A percentile compares a stretch with the other conserved stretches of the same genome.
phyloP scores from a whole-genome alignment of 1,284 basidiomycete species.

The Ceratorhiza oryzae-sativae region DNA sequence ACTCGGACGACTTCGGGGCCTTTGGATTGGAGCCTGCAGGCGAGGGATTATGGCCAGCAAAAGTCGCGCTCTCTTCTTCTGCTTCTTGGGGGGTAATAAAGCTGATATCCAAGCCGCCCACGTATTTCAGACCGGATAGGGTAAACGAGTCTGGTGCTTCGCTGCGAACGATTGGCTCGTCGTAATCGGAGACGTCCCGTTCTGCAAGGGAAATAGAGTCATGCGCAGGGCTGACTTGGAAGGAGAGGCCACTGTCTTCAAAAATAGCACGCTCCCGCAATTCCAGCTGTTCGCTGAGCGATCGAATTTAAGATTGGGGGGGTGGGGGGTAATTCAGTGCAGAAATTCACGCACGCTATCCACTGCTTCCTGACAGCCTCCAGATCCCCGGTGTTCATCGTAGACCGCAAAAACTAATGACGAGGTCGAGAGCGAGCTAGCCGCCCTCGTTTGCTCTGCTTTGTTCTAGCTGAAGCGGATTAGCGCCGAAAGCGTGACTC shows the following conservation, averaged over 20 bases:
- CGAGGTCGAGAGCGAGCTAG: neutral
- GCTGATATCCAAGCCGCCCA: conserved; percentile 49
- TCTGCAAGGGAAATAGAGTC: neutral
- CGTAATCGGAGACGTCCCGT: conserved; percentile 23
- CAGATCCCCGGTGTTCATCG: conserved; percentile 7
- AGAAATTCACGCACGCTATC: conserved; percentile 31
- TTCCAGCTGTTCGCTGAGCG: conserved; percentile 39
- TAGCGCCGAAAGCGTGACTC: conserved; percentile 22
- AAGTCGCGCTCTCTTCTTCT: conserved; percentile 31
- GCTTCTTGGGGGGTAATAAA: conserved; percentile 42
- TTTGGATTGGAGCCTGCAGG: neutral
- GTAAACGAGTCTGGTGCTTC: conserved; percentile 31
- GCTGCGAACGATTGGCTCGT: conserved; percentile 39
- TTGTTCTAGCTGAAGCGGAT: neutral
- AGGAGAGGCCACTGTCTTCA: conserved; percentile 41
- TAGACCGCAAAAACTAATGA: neutral
- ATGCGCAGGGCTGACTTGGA: conserved; percentile 19
- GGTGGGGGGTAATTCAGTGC: neutral
- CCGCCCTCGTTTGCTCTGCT: conserved; percentile 4
- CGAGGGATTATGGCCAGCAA: conserved; percentile 32
- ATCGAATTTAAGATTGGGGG: conserved; percentile 5
- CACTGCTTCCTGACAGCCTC: conserved; percentile 35
- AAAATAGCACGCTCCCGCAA: conserved; percentile 39
- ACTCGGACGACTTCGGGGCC: neutral
- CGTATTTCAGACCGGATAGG: conserved; percentile 43